Evolutionary conservation across 1,284 basidiomycete genomes (phyloP), one percentile per base, ranked within the genome.

Genomic region (Marasmius oreades): DNA sequence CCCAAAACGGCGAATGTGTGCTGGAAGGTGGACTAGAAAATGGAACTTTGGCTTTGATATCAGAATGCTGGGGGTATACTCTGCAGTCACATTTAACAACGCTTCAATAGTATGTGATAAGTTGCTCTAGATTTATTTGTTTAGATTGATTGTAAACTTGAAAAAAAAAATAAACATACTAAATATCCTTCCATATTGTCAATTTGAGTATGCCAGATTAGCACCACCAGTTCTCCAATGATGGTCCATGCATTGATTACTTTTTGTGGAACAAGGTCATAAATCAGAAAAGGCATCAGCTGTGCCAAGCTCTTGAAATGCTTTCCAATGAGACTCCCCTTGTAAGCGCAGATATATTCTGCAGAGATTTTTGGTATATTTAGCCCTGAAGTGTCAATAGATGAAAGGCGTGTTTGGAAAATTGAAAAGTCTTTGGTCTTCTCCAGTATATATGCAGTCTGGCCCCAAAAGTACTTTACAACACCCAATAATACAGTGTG

Each of bases 401-500:
- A 56, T 16, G 62, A 55, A 0, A 67, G 57, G 0, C 64, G 60
- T 26, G 37, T 34, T 22, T 47, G 42, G 46, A 61, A 59, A 22
- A 53, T 23, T 14, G n/a, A 22, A 37, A 51, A 55, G n/a, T 18
- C 28, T 20, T 57, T 52, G 14, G 33, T 36, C 52, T 56, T 57
- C 18, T 36, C 44, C 33, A 57, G 26, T 20, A 57, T 16, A 16
- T 14, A 45, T 5, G 56, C 34, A 12, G 42, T 56, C 24, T 61
- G 59, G 22, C 65, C 59, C 69, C 69, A 76, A 0, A 66, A 53
- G 58, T 76, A 74, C 50, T 75, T 76, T 7, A 67, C 59, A 8
- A 69, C 54, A 0, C 73, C 72, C 1, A 76, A 68, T 0, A 73
- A 59, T 28, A 72, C 63, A 0, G 70, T 71, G 51, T 74, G 74